Percentiles rank a stretch among this genome's conserved stretches.
Evolutionary conservation across 257 asterid species (phyloP).

Genomic region (Solanum chmielewskii): DNA sequence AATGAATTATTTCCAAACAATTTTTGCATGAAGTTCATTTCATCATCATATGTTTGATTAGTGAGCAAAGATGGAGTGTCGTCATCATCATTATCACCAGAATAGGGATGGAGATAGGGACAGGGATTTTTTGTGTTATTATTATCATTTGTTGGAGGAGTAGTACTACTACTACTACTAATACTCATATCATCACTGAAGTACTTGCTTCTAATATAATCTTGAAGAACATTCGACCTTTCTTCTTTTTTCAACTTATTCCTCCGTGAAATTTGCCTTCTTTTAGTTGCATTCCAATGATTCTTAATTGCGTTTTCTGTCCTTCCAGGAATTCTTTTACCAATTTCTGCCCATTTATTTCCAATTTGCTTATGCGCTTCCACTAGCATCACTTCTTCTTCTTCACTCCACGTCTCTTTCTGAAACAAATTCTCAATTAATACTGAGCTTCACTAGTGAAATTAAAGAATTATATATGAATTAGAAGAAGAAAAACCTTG

Average conservation of each 20-base stretch:
- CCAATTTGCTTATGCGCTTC: constrained; percentile 48
- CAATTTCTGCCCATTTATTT: constrained; percentile 71
- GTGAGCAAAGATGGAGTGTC: constrained; percentile 22
- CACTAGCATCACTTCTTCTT: constrained; percentile 48
- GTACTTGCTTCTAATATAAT: constrained; percentile 33
- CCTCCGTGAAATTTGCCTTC: constrained; percentile 40
- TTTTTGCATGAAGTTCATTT: constrained; percentile 38
- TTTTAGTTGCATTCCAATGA: constrained; percentile 71
- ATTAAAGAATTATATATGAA: background rate
- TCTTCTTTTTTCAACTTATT: constrained; percentile 11
- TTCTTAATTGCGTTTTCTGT: constrained; percentile 78
- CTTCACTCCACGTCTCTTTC: constrained; percentile 66
- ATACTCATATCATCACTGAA: background rate
- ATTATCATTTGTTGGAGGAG: background rate
- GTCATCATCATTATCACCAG: background rate
- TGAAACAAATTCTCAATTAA: background rate
- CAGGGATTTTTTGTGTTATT: background rate
- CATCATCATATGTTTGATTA: constrained; percentile 31
- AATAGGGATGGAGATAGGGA: background rate
- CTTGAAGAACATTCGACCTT: constrained; percentile 35
- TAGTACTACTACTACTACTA: no score
- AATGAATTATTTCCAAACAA: constrained; percentile 17
- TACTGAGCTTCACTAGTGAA: no score
- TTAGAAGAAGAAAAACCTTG: constrained; percentile 27
- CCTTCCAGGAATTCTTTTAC: constrained; percentile 55